Conservation (phyloP, 805 yeast species). For the Suhomyces sp. region DNA sequence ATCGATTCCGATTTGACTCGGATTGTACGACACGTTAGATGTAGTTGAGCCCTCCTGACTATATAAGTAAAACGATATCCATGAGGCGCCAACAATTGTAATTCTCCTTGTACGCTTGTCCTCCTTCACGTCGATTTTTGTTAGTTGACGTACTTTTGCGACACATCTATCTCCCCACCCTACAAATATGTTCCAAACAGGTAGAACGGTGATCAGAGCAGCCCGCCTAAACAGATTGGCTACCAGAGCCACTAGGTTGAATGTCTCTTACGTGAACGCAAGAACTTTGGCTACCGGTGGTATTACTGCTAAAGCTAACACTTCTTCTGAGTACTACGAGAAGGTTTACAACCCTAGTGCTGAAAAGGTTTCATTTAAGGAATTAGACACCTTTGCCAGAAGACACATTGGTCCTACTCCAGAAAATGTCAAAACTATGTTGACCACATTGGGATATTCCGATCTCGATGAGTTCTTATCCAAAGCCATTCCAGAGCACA, state of each 20-base stretch:
- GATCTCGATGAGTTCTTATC: slow-evolving; percentile 71
- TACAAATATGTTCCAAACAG: slow-evolving; percentile 2
- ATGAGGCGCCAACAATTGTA: too few relatives aligned
- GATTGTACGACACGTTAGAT: too few relatives aligned
- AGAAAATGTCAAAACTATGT: slow-evolving; percentile 62
- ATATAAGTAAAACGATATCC: too few relatives aligned
- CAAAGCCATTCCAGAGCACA: slow-evolving; percentile 73
- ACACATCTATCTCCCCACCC: too few relatives aligned
- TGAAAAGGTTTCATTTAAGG: slow-evolving; percentile 17
- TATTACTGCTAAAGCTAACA: slow-evolving; percentile 41
- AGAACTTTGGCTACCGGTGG: slow-evolving; percentile 3
- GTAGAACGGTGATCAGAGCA: slow-evolving; percentile 6
- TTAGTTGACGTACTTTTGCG: too few relatives aligned
- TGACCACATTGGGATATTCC: slow-evolving; percentile 58
- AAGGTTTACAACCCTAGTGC: slow-evolving; percentile 45
- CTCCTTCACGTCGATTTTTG: too few relatives aligned
- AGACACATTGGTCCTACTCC: slow-evolving; percentile 89
- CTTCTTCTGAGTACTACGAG: slow-evolving; percentile 54
- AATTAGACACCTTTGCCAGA: slow-evolving; percentile 80
- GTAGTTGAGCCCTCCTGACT: too few relatives aligned
- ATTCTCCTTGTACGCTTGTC: too few relatives aligned
- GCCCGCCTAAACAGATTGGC: slow-evolving; percentile 7
- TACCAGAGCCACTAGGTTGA: too few relatives aligned
- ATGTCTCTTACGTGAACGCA: not conserved
- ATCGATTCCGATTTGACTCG: not conserved